phyloP scores from a whole-genome alignment of 371 early-diverging fungal genomes.

The Batrachochytrium dendrobatidis region DNA sequence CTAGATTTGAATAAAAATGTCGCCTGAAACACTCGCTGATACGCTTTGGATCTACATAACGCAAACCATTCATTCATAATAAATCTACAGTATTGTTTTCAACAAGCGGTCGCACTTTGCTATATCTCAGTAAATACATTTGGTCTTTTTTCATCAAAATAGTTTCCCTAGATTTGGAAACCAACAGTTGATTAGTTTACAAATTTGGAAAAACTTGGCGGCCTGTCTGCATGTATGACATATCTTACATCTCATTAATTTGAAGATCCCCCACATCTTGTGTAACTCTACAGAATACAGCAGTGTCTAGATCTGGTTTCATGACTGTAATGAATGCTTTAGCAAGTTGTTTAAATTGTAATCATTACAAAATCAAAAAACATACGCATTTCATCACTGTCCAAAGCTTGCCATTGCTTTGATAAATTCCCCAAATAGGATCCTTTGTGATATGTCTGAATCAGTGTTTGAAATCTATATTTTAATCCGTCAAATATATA shows the following conservation, averaged over 20 bases:
- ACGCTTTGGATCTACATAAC: no score
- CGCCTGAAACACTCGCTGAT: no score
- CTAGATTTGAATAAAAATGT: no score
- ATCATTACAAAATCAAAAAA: no score
- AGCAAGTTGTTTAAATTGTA: no score
- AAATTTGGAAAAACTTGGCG: no score
- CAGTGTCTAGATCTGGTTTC: background rate
- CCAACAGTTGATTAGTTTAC: no score
- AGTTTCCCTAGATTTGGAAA: background rate
- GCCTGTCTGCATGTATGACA: no score
- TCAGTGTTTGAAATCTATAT: background rate
- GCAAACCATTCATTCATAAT: background rate
- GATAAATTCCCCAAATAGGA: background rate
- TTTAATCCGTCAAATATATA: no score
- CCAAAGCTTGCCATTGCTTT: background rate
- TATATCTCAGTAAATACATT: conserved; percentile 1
- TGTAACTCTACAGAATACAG: background rate
- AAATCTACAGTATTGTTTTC: conserved; percentile 1
- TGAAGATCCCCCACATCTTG: background rate
- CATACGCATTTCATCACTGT: background rate
- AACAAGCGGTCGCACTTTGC: background rate
- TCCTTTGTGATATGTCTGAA: background rate
- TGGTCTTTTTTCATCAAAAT: conserved; percentile 1
- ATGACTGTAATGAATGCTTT: no score
- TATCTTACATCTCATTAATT: background rate